phyloP scores from a whole-genome alignment of 352 stramenopile genomes.

The Globisporangium radiosum region DNA sequence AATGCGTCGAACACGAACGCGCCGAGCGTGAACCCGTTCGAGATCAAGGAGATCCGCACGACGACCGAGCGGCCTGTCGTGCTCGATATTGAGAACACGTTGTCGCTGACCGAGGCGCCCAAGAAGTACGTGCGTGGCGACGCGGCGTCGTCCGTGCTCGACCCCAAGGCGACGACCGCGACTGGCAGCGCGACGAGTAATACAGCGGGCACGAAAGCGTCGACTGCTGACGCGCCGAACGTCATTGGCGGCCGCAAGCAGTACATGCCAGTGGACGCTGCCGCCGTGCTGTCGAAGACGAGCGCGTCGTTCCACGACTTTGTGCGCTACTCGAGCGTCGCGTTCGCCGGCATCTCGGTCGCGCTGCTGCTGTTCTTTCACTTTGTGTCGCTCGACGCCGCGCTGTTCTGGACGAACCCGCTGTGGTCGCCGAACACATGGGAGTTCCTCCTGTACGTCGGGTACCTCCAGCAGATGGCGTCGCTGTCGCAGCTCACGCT shows the following conservation, averaged over 20 bases:
- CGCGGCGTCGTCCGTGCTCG: neutral
- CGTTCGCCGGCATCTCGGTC: constrained; percentile 61
- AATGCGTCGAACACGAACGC: constrained; percentile 23
- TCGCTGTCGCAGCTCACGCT: constrained; percentile 52
- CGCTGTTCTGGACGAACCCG: constrained; percentile 32
- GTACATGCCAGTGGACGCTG: constrained; percentile 40
- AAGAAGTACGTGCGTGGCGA: constrained; percentile 47
- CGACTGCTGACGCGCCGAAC: constrained; percentile 21
- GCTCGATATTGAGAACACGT: constrained; percentile 34
- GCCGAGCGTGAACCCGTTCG: constrained; percentile 38
- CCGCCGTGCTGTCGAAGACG: constrained; percentile 32
- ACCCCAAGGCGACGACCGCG: neutral
- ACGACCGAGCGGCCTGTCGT: constrained; percentile 36
- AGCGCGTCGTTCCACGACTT: constrained; percentile 52
- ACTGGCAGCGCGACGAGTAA: constrained; percentile 15
- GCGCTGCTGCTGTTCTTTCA: constrained; percentile 55
- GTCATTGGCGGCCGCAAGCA: constrained; percentile 52
- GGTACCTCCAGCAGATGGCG: constrained; percentile 68
- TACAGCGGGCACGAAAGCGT: constrained; percentile 4
- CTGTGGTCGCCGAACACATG: constrained; percentile 68
- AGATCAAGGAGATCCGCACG: constrained; percentile 30
- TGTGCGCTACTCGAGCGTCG: constrained; percentile 41
- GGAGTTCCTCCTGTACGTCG: constrained; percentile 63
- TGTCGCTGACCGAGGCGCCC: constrained; percentile 19
- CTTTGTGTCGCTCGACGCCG: constrained; percentile 44